A percentile compares a stretch with the other conserved stretches of the same genome.
These are phyloP conservation scores for Cytauxzoon felis DNA, from an alignment of 169 alveolate genomes.

Conservation along the genomic window DNA sequence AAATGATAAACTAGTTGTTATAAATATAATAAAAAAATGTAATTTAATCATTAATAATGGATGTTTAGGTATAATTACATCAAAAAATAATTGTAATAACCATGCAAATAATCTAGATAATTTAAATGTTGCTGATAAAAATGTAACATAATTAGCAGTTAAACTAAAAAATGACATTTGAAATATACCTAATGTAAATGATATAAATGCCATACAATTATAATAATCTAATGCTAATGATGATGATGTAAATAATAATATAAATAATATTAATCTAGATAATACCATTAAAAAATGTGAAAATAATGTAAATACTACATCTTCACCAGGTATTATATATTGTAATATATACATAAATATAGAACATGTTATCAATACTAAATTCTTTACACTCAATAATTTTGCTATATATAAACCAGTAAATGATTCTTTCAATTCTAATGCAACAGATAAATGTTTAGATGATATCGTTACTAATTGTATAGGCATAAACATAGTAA, in stretches of 20 bases:
- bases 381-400: slow-evolving; percentile 19
- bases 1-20: neutral
- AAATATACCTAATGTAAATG: slow-evolving; percentile 13
- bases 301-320: too few species aligned
- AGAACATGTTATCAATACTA: neutral
- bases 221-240: neutral
- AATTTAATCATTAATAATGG: slow-evolving; percentile 1
- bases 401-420: slow-evolving; percentile 37
- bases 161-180: slow-evolving; percentile 16
- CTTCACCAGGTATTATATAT: too few species aligned
- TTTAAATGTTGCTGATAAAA: neutral
- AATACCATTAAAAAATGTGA: too few species aligned
- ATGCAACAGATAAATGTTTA: slow-evolving; percentile 29
- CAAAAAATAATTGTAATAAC: slow-evolving; percentile 13
- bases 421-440: slow-evolving; percentile 8
- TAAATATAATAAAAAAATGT: neutral
- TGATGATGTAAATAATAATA: neutral
- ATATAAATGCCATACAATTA: neutral
- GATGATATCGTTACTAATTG: slow-evolving; percentile 15
- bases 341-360: too few species aligned
- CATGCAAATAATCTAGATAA: neutral
- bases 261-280: too few species aligned
- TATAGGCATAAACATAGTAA: slow-evolving; percentile 38
- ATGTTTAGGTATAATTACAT: neutral
- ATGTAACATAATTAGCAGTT: slow-evolving; percentile 7